Conservation (phyloP, 192 early-diverging fungal genomes). For the Coemansia sp. region DNA sequence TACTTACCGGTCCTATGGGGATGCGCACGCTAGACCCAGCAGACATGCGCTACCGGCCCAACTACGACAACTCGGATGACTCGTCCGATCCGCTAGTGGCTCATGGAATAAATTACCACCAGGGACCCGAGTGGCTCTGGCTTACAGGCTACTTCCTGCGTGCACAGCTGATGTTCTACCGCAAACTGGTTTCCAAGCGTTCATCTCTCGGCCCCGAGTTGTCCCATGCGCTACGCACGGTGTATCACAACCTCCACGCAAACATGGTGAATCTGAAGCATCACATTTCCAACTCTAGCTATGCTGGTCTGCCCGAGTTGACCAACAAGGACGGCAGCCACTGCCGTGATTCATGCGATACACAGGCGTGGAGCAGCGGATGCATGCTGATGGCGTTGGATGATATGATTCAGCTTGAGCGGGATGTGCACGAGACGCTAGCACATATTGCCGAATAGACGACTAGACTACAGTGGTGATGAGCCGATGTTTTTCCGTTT, state of each 20-base stretch:
- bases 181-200: slow-evolving; percentile 18
- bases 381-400: slow-evolving; percentile 48
- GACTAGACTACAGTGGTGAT: too few species aligned
- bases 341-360: slow-evolving; percentile 84
- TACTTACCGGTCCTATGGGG: slow-evolving; percentile 81
- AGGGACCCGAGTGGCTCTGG: slow-evolving; percentile 99
- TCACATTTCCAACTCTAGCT: slow-evolving; percentile 67
- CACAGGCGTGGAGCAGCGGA: slow-evolving; percentile 84
- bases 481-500: too few species aligned
- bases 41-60: slow-evolving; percentile 90
- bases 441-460: not conserved
- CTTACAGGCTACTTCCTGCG: slow-evolving; percentile 84
- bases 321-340: slow-evolving; percentile 84
- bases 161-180: slow-evolving; percentile 75
- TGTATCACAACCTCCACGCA: slow-evolving; percentile 71
- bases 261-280: slow-evolving; percentile 69
- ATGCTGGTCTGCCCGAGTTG: slow-evolving; percentile 92
- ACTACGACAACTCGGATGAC: slow-evolving; percentile 93
- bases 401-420: slow-evolving; percentile 34
- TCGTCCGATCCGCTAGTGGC: slow-evolving; percentile 79
- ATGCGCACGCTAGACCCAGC: slow-evolving; percentile 95
- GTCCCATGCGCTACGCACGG: slow-evolving; percentile 57
- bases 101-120: slow-evolving; percentile 98
- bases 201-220: not conserved
- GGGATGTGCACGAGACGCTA: slow-evolving; percentile 31